Conservation (phyloP, 2,329 filamentous ascomycete genomes). For the Claviceps purpurea region DNA sequence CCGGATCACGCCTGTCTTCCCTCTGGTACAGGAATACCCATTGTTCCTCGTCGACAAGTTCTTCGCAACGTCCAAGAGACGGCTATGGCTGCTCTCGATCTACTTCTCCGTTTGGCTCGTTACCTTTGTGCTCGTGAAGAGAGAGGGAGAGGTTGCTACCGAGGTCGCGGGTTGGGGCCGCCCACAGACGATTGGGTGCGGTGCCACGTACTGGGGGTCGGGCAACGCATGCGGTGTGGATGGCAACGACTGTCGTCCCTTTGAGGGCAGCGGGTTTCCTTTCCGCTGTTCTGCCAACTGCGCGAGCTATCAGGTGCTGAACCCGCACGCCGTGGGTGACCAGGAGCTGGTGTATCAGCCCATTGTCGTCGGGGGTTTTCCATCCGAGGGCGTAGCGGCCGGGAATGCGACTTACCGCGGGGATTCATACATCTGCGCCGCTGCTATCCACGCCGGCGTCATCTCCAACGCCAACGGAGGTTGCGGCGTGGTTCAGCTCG, state of each 20-base stretch:
- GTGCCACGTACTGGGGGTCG: conserved; percentile 54
- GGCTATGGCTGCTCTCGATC: conserved; percentile 41
- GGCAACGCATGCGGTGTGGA: conserved; percentile 64
- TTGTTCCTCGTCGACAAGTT: conserved; percentile 48
- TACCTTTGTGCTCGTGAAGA: conserved; percentile 55
- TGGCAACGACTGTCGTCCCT: conserved; percentile 62
- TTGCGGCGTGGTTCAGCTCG: conserved; percentile 65
- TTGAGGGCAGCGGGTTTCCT: conserved; percentile 53
- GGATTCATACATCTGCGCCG: conserved; percentile 76
- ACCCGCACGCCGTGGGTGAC: conserved; percentile 63
- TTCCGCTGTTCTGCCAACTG: conserved; percentile 69
- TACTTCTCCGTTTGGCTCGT: conserved; percentile 57
- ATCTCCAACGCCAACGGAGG: conserved; percentile 60
- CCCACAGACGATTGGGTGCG: conserved; percentile 53
- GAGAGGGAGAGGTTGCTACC: conserved; percentile 42
- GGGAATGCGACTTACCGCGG: conserved; percentile 59
- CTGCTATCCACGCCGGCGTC: conserved; percentile 73
- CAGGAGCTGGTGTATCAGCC: conserved; percentile 50
- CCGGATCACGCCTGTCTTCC: conserved; percentile 47
- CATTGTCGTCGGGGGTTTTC: conserved; percentile 53
- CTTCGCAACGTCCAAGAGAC: conserved; percentile 45
- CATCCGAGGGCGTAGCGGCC: conserved; percentile 27
- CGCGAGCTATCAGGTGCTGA: conserved; percentile 48
- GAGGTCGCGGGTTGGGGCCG: conserved; percentile 56
- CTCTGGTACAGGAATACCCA: conserved; percentile 53